Base-by-base conservation (phyloP, 2,329 filamentous ascomycete species). In the Epicoccum sorghinum region DNA sequence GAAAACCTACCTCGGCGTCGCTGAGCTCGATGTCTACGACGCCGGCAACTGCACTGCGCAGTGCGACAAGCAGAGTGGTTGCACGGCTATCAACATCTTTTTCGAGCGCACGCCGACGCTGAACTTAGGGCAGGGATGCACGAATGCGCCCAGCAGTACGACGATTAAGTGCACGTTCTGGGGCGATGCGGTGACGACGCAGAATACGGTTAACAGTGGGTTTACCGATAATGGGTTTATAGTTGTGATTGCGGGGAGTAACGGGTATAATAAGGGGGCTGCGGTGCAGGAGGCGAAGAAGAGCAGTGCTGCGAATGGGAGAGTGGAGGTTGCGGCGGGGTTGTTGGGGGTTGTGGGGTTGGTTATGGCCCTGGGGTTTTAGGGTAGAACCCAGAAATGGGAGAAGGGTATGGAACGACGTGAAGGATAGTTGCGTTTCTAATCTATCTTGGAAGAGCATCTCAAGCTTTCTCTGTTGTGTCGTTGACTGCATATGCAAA, bases 11-110 rank as follows among this genome's bases (percentile, higher is more conserved):
- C 47, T 73, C 7, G 64, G 62, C 22, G 62, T 59, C 40, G 44
- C 57, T 1, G 52, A 54, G 7, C 49, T 74, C 12, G 52, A 60
- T 7, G 40, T 51, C 10, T 76, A 75, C 59, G 58, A 69, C 47
- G 47, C 63, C 3, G 30, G 35, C 2, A 37, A 49, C 7, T 76
- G 73, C 56, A 60, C 71, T 23, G 38, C 51, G 1, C 53, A 61
- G 8, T 70, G 67, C 49, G 48, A 63, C 35, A 35, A 30, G 2
- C 47, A 50, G 25, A 14, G 23, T 1, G 47, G 52, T 4, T 70
- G 65, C 48, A 45, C 60, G 8, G 60, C 61, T 3, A 50, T 70
- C 54, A 66, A 68, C 42, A 61, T 68, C 52, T 69, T 57, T 52
- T 65, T 65, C 44, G 59, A 69, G 51, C 61, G 67, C 13, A 46